Conservation (phyloP, 495 filamentous ascomycete species). For the Tuber magnatum region DNA sequence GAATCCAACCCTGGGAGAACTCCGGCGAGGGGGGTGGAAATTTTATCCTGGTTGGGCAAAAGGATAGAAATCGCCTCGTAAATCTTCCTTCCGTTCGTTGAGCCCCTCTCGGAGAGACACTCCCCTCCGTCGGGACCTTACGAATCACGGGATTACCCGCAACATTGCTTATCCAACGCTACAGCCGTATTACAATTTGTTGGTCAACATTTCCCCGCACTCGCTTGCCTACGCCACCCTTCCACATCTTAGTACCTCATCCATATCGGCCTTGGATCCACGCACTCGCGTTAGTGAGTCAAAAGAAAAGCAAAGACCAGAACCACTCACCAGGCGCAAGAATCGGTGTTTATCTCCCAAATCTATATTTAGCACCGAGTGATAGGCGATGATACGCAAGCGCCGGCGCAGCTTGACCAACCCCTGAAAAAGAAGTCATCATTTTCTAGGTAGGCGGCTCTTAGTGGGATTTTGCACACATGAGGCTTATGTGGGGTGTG, state of each 20-base stretch:
- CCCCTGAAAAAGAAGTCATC: background rate
- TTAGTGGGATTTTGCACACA: background rate
- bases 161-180: background rate
- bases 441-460: background rate
- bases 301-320: background rate
- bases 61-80: background rate
- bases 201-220: background rate
- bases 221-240: background rate
- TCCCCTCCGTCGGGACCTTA: background rate
- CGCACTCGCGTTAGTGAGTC: background rate
- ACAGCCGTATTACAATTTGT: background rate
- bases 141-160: background rate
- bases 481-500: background rate
- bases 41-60: background rate
- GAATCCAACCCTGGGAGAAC: background rate
- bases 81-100: background rate
- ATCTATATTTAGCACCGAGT: constrained; percentile 1
- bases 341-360: background rate
- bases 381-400: background rate
- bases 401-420: background rate
- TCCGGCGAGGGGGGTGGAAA: background rate
- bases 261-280: background rate
- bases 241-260: background rate
- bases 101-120: background rate
- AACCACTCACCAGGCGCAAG: background rate